Conservation (phyloP, 1,284 basidiomycete species). For the Neonothopanus nambi region DNA sequence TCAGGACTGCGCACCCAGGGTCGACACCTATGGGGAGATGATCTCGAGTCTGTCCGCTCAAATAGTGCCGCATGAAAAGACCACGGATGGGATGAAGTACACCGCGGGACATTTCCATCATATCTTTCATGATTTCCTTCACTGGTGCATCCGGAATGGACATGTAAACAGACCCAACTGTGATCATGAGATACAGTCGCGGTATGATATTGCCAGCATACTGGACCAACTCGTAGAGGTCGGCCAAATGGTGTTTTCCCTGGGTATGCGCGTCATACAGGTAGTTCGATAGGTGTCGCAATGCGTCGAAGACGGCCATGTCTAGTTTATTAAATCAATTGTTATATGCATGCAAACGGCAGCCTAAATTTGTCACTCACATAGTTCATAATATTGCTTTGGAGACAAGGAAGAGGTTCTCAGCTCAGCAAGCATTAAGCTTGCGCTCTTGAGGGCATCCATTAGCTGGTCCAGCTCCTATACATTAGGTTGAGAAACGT, state of each 20-base stretch:
- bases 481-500: background rate
- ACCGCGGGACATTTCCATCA: slow-evolving; percentile 98
- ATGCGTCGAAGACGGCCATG: slow-evolving; percentile 95
- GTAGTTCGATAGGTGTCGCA: slow-evolving; percentile 91
- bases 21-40: slow-evolving; percentile 87
- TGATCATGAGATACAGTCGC: slow-evolving; percentile 96
- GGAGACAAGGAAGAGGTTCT: slow-evolving; percentile 89
- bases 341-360: background rate
- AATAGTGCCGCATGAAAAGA: slow-evolving; percentile 90
- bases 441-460: slow-evolving; percentile 95
- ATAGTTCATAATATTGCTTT: slow-evolving; percentile 97
- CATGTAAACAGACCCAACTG: slow-evolving; percentile 97
- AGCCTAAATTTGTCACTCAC: slow-evolving; percentile 47
- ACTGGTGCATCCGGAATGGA: slow-evolving; percentile 92
- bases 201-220: slow-evolving; percentile 95
- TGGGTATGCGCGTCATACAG: slow-evolving; percentile 91
- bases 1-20: slow-evolving; percentile 61
- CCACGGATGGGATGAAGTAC: slow-evolving; percentile 93
- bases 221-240: slow-evolving; percentile 96
- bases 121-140: slow-evolving; percentile 99
- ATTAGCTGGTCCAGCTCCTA: slow-evolving; percentile 93
- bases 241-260: slow-evolving; percentile 89
- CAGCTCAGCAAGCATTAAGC: slow-evolving; percentile 92
- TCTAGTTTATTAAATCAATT: slow-evolving; percentile 47
- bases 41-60: slow-evolving; percentile 93